phyloP scores from a whole-genome alignment of 495 filamentous ascomycete species.

The Hyaloscypha bicolor region DNA sequence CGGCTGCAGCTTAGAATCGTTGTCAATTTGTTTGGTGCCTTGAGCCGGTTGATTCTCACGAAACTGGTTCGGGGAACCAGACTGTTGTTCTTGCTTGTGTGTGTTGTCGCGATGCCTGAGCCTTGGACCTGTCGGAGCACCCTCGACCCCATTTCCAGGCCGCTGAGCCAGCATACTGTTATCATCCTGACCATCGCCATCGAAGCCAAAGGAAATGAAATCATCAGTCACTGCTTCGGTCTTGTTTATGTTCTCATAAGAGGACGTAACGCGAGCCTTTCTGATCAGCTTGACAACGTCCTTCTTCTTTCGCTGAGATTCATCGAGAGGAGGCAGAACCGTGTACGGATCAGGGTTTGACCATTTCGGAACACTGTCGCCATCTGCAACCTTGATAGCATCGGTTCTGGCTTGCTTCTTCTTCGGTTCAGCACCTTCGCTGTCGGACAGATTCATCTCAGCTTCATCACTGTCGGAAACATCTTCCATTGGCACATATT shows the following conservation, averaged over 20 bases:
- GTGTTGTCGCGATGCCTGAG: conserved; percentile 26
- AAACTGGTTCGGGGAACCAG: not conserved
- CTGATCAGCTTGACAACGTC: conserved; percentile 87
- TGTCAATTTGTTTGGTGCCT: not conserved
- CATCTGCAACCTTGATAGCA: conserved; percentile 36
- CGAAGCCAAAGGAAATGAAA: conserved; percentile 79
- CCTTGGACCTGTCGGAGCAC: conserved; percentile 37
- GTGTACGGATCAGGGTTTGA: conserved; percentile 95
- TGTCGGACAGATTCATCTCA: conserved; percentile 62
- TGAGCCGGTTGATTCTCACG: not conserved
- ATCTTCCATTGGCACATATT: conserved; percentile 54
- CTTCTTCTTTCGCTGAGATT: conserved; percentile 65
- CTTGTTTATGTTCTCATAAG: conserved; percentile 41
- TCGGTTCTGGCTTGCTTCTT: conserved; percentile 33
- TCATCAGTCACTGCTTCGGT: conserved; percentile 67
- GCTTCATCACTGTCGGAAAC: conserved; percentile 74
- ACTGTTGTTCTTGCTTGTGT: conserved; percentile 26
- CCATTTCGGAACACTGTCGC: conserved; percentile 68
- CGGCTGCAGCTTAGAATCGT: not conserved
- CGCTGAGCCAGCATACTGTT: not conserved
- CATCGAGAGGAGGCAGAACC: conserved; percentile 71
- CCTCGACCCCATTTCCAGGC: conserved; percentile 28
- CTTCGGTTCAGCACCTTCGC: conserved; percentile 46
- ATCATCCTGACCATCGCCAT: conserved; percentile 46
- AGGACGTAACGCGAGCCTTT: conserved; percentile 66